Evolutionary conservation across 2,329 filamentous ascomycete species (phyloP), one percentile per base, ranked within the genome.

Genomic region (Penicillium concentricum): DNA sequence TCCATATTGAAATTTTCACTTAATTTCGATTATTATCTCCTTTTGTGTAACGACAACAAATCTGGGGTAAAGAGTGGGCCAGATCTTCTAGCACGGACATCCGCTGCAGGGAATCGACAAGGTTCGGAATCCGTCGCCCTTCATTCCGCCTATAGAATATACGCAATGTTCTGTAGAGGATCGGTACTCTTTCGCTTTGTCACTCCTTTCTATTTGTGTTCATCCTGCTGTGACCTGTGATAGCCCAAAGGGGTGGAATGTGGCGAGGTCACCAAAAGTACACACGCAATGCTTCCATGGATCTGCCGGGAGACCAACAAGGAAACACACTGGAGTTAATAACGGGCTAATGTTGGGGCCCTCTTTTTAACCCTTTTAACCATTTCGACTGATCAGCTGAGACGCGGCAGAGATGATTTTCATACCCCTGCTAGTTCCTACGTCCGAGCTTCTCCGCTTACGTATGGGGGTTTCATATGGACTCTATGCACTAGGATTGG

Each of bases 61-160:
- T 67, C 65, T 62, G 65, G 65, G 65, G 65, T 66, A 67, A 55
- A 54, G 20, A 61, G 64, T 67, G 65, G 65, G 63, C 64, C 64
- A 61, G 64, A 67, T 67, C 64, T 48, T 59, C 54, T 62, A 63
- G 65, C 63, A 66, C 63, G 58, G 65, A 67, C 63, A 64, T 67
- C 65, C 60, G 64, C 63, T 66, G 65, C 65, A 67, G 62, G 64
- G 56, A 62, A 66, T 64, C 18, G 57, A 61, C 64, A 51, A 54
- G 60, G 58, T 56, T 66, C 49, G 51, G 54, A 56, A 34, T 43
- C 28, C 32, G 38, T 53, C 51, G 51, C 51, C 52, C 44, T 63
- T 63, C 42, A 52, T 46, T 20, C 39, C 35, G 26, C 16, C 28
- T 46, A 34, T 46, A 8, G 18, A 46, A 46, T 24, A 34, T n/a